phyloP scores from a whole-genome alignment of 2,329 filamentous ascomycete species.

The Exophiala lecanii-corni region DNA sequence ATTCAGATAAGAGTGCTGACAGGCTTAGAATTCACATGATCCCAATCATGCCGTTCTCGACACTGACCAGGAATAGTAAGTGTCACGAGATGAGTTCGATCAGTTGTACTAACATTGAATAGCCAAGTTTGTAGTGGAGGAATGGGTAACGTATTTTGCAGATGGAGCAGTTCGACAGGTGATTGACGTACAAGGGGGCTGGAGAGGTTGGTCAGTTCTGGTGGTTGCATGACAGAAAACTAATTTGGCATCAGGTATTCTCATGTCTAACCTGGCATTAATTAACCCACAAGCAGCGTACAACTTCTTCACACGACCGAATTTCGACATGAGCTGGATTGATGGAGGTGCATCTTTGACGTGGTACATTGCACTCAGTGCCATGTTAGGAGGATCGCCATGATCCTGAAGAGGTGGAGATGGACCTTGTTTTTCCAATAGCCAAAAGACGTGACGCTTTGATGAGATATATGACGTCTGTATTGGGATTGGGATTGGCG shows the following conservation, averaged over 20 bases:
- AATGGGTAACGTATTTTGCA: conserved; percentile 77
- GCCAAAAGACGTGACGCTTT: too few relatives aligned
- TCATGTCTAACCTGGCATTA: conserved; percentile 77
- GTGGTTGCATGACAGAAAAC: background rate
- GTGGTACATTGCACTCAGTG: conserved; percentile 78
- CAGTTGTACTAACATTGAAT: conserved; percentile 15
- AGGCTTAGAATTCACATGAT: conserved; percentile 72
- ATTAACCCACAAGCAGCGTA: conserved; percentile 66
- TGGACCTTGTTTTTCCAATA: too few relatives aligned
- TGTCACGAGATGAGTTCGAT: background rate
- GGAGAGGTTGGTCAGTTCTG: conserved; percentile 53
- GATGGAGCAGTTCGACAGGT: conserved; percentile 58
- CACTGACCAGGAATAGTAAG: conserved; percentile 56
- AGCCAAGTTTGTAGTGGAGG: conserved; percentile 67
- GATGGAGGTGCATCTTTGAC: conserved; percentile 77
- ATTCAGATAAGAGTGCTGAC: conserved; percentile 15
- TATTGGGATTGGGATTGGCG: too few relatives aligned
- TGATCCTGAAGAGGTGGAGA: conserved; percentile 5
- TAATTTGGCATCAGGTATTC: conserved; percentile 46
- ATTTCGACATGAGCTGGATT: conserved; percentile 62
- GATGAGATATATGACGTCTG: too few relatives aligned
- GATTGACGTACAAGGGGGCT: conserved; percentile 61
- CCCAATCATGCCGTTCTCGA: conserved; percentile 64
- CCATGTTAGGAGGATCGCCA: conserved; percentile 50
- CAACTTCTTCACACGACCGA: conserved; percentile 64